Base-by-base conservation (phyloP, 2,329 filamentous ascomycete species). In the Rhynchosporium secalis region DNA sequence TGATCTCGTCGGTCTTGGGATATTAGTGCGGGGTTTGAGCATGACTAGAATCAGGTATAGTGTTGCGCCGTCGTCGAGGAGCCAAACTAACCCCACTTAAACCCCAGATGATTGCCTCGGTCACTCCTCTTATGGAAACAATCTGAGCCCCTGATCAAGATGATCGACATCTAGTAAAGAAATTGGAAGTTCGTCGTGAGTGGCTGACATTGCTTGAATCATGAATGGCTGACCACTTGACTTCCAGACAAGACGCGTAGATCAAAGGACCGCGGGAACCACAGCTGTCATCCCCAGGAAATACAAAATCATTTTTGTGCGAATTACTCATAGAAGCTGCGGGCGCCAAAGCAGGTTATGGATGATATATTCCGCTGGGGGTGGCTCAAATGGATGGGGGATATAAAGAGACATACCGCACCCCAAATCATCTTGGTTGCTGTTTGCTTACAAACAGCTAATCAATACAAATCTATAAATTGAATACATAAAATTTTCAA, bases 131-230 rank as follows among this genome's bases (percentile, higher is more conserved):
- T 26, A 28, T 20, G 8, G 51, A 8, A 54, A 41, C 40, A 41
- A 40, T 40, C 51, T 28, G 36, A 33, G 26, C 20, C 20, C 33
- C 9, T 10, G 33, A 29, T 7, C 38, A 8, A 20, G 10, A 41
- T 41, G 51, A 54, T 54, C 51, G 51, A 41, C 51, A 54, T n/a
- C 51, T 54, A 54, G 28, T n/a, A 54, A n/a, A 29, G 33, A 40
- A 40, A 40, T 1, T 28, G 51, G 51, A 33, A 40, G 51, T 36
- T 41, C 33, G 20, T 54, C 51, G 33, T 54, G 33, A 33, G 51
- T 54, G 51, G 51, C 51, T 54, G 51, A 54, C 51, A 52, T 54
- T 40, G 51, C 51, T 20, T 54, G 51, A 54, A 40, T 54, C 51
- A 26, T 54, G 51, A 41, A 54, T 54, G 51, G 51, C 4, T 29